A percentile compares a stretch with the other conserved stretches of the same genome.
These are phyloP conservation scores for Thraustochytrium striatum DNA, from an alignment of 352 stramenopile species.

Conservation along the genomic window DNA sequence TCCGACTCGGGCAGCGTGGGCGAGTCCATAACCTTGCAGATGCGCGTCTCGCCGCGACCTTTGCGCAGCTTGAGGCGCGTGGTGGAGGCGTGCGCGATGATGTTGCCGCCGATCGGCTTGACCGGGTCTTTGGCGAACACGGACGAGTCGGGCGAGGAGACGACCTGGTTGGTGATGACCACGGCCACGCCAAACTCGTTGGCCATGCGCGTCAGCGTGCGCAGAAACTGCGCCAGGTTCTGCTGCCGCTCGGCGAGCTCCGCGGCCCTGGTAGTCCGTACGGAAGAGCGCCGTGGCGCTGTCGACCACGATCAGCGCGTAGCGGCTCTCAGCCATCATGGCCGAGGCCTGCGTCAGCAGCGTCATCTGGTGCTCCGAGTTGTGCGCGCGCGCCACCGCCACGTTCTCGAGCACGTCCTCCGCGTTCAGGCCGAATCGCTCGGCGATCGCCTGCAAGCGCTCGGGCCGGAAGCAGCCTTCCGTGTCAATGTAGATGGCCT, in stretches of 20 bases:
- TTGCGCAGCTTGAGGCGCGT: conserved; percentile 92
- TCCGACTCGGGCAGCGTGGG: conserved; percentile 93
- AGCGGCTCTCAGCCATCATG: conserved; percentile 94
- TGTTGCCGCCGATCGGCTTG: conserved; percentile 84
- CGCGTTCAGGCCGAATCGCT: conserved; percentile 92
- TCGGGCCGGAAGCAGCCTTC: conserved; percentile 97
- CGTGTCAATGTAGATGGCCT: conserved; percentile 87
- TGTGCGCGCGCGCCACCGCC: conserved; percentile 95
- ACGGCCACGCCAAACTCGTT: conserved; percentile 99
- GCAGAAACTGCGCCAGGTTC: conserved; percentile 86
- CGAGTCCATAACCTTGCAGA: conserved; percentile 92
- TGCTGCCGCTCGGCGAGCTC: conserved; percentile 90
- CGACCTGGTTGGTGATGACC: conserved; percentile 85
- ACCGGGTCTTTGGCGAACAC: conserved; percentile 82
- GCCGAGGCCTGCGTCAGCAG: conserved; percentile 93
- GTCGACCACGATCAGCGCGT: conserved; percentile 92
- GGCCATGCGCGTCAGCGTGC: conserved; percentile 89
- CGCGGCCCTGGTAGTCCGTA: conserved; percentile 96
- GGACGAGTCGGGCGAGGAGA: conserved; percentile 77
- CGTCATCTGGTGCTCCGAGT: conserved; percentile 98
- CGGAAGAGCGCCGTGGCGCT: conserved; percentile 95
- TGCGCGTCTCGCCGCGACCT: conserved; percentile 92
- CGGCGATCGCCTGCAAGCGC: conserved; percentile 91
- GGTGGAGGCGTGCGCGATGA: conserved; percentile 95
- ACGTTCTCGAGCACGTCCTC: conserved; percentile 97